A percentile compares a stretch with the other conserved stretches of the same genome.
Conservation (phyloP, 192 early-diverging fungal species). For the Phlyctochytrium bullatum region DNA sequence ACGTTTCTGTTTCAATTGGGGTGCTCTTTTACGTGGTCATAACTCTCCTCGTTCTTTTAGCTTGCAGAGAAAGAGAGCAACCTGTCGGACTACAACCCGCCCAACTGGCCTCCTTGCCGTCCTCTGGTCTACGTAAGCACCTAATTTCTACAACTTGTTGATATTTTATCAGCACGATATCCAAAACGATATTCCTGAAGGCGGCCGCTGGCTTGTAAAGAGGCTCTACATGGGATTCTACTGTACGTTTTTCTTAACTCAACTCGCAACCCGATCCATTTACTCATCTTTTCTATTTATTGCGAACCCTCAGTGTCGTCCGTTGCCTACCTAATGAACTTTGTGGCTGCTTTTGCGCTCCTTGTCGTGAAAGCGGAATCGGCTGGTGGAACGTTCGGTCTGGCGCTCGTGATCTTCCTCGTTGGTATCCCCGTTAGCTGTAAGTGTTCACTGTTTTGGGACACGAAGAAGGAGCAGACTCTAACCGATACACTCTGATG, state of each 20-base stretch:
- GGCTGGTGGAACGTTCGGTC: constrained; percentile 39
- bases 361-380: constrained; percentile 32
- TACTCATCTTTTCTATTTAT: not conserved
- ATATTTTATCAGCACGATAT: too few species aligned
- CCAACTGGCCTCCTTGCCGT: constrained; percentile 37
- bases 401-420: constrained; percentile 35
- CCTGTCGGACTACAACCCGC: constrained; percentile 19
- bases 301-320: constrained; percentile 1
- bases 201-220: constrained; percentile 38
- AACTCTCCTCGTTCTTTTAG: not conserved
- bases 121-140: constrained; percentile 44
- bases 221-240: constrained; percentile 32
- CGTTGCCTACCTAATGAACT: not conserved
- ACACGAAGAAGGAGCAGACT: not conserved
- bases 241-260: too few species aligned
- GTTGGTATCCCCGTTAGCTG: constrained; percentile 34
- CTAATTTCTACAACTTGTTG: too few species aligned
- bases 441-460: constrained; percentile 20
- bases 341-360: constrained; percentile 24
- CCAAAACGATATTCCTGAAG: constrained; percentile 38
- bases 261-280: too few species aligned
- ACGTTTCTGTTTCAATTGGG: not conserved
- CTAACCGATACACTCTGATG: not conserved
- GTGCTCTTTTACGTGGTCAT: not conserved
- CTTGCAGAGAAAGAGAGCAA: constrained; percentile 25